A percentile compares a stretch with the other conserved stretches of the same genome.
These are phyloP conservation scores for Tulasnella sp. DNA, from an alignment of 768 basidiomycete species.

Conservation along the genomic window DNA sequence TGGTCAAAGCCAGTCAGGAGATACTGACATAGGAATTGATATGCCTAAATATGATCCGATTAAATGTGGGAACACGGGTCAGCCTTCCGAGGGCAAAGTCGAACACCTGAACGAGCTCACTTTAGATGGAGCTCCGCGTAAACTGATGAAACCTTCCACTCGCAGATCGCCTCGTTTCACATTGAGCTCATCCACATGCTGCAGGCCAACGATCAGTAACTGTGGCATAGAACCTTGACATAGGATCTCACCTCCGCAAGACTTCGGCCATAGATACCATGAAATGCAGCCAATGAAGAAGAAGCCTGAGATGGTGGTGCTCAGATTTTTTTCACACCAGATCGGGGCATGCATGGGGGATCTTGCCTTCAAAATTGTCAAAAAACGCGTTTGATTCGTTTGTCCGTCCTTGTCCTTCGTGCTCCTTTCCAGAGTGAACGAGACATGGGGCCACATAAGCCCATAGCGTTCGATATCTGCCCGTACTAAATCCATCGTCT, in stretches of 20 bases:
- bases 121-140: slow-evolving; percentile 66
- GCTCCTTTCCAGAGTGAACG: slow-evolving; percentile 55
- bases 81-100: neutral
- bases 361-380: slow-evolving; percentile 62
- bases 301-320: slow-evolving; percentile 42
- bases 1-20: neutral
- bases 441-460: slow-evolving; percentile 60
- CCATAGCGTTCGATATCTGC: slow-evolving; percentile 67
- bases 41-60: slow-evolving; percentile 42
- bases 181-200: slow-evolving; percentile 66
- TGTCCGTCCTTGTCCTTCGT: slow-evolving; percentile 34
- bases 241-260: slow-evolving; percentile 50
- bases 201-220: slow-evolving; percentile 19
- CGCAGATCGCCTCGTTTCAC: slow-evolving; percentile 42
- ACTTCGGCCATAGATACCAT: slow-evolving; percentile 63
- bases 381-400: slow-evolving; percentile 38
- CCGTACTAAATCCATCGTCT: slow-evolving; percentile 59
- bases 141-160: slow-evolving; percentile 77
- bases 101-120: slow-evolving; percentile 34
- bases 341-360: neutral
- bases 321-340: neutral
- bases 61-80: neutral
- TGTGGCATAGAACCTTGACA: neutral
- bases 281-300: slow-evolving; percentile 60
- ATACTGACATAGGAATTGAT: slow-evolving; percentile 77